Conservation (phyloP, 345 rosid genomes). For the Psidium friedrichsthalianum region DNA sequence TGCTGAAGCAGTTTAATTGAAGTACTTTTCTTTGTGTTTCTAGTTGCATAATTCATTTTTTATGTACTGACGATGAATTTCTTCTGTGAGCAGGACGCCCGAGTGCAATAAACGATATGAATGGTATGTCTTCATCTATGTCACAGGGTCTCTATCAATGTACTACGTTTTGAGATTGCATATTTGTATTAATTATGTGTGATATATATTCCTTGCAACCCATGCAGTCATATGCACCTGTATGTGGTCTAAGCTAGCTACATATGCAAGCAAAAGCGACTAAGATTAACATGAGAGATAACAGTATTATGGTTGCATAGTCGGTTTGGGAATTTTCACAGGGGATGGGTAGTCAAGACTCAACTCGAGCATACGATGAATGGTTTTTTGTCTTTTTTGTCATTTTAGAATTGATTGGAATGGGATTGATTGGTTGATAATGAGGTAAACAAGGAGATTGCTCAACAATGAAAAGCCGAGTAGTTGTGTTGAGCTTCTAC, state of each 20-base stretch:
- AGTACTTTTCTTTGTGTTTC: not conserved
- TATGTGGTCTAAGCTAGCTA: not conserved
- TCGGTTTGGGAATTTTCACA: not conserved
- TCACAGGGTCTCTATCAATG: not conserved
- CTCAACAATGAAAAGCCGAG: not conserved
- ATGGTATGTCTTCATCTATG: conserved; percentile 30
- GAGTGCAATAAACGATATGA: conserved; percentile 71
- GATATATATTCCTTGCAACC: not conserved
- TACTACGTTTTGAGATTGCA: not conserved
- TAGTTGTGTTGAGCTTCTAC: not conserved
- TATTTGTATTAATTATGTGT: not conserved
- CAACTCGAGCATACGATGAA: not conserved
- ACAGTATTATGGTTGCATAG: not conserved
- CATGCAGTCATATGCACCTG: not conserved
- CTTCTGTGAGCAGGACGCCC: conserved; percentile 59
- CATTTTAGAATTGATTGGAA: not conserved
- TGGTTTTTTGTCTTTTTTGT: not conserved
- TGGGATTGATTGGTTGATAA: not conserved
- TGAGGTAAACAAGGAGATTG: not conserved
- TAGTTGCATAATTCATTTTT: not conserved
- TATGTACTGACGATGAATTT: not conserved
- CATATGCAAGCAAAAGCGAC: not conserved
- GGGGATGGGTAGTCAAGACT: not conserved
- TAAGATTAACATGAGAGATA: not conserved
- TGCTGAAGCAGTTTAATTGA: not conserved